phyloP scores from a whole-genome alignment of 345 rosid genomes.

The Eucalyptus virginea region DNA sequence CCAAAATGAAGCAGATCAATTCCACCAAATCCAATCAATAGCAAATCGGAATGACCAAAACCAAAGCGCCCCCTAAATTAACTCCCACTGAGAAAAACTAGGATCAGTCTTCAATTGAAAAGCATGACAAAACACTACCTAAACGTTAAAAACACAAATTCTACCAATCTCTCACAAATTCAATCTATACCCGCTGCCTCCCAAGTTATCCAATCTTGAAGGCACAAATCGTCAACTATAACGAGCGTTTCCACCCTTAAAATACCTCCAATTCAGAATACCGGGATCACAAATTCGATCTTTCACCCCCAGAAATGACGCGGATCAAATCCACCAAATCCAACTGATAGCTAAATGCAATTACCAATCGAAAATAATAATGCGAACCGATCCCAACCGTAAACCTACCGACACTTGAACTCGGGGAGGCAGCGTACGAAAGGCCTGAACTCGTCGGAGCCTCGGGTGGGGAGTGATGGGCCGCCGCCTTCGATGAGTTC shows the following conservation, averaged over 20 bases:
- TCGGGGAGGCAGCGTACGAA: slow-evolving; percentile 82
- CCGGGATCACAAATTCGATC: background rate
- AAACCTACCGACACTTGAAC: slow-evolving; percentile 72
- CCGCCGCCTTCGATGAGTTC: slow-evolving; percentile 4
- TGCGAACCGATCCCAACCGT: background rate
- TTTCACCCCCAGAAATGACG: background rate
- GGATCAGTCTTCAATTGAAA: background rate
- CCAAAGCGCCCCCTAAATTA: background rate
- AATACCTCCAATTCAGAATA: background rate
- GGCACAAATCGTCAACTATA: background rate
- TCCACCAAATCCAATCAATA: background rate
- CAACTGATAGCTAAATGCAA: background rate
- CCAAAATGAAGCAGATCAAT: background rate
- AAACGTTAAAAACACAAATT: background rate
- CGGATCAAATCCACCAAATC: background rate
- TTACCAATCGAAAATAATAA: background rate
- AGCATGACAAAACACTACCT: background rate
- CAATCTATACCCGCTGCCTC: too few species aligned
- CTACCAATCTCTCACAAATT: too few species aligned
- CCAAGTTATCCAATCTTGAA: background rate
- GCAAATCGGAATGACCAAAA: background rate
- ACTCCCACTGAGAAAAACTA: background rate
- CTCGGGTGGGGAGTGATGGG: slow-evolving; percentile 47
- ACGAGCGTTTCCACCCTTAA: background rate
- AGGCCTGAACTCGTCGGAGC: slow-evolving; percentile 88